These are phyloP conservation scores for Xylariomycetidae sp. DNA, from an alignment of 2,329 filamentous ascomycete species.

Conservation along the genomic window DNA sequence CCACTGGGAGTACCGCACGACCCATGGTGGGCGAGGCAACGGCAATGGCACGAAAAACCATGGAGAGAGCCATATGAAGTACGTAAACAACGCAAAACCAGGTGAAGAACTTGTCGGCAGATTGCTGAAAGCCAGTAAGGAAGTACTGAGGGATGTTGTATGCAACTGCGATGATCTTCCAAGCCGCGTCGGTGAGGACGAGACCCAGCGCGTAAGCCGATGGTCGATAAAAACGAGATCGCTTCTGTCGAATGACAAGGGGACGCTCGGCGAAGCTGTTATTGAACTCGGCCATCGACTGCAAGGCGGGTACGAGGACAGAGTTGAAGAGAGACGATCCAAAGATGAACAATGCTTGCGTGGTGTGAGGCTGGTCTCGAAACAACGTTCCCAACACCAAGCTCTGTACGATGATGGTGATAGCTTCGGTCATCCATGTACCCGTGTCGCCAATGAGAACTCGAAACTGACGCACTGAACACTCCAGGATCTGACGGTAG, in stretches of 20 bases:
- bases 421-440: constrained; percentile 12
- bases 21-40: constrained; percentile 49
- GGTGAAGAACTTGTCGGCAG: constrained; percentile 57
- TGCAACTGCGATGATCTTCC: constrained; percentile 29
- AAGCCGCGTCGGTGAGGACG: constrained; percentile 30
- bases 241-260: constrained; percentile 25
- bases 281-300: constrained; percentile 39
- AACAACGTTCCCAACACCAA: constrained; percentile 14
- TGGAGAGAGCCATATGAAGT: constrained; percentile 53
- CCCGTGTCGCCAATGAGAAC: constrained; percentile 14
- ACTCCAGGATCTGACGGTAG: constrained; percentile 31
- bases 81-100: constrained; percentile 56
- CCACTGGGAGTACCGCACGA: constrained; percentile 31
- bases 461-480: constrained; percentile 34
- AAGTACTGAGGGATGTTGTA: constrained; percentile 40
- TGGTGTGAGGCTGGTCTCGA: constrained; percentile 10
- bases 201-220: constrained; percentile 14
- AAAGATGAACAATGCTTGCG: constrained; percentile 17
- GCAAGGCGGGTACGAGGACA: constrained; percentile 41
- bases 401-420: constrained; percentile 11
- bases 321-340: constrained; percentile 36
- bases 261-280: constrained; percentile 23
- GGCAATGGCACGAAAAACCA: constrained; percentile 60
- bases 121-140: constrained; percentile 34
- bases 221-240: constrained; percentile 28